These are phyloP conservation scores for Candida tunisiensis DNA, from an alignment of 1,139 yeast species.

Conservation along the genomic window DNA sequence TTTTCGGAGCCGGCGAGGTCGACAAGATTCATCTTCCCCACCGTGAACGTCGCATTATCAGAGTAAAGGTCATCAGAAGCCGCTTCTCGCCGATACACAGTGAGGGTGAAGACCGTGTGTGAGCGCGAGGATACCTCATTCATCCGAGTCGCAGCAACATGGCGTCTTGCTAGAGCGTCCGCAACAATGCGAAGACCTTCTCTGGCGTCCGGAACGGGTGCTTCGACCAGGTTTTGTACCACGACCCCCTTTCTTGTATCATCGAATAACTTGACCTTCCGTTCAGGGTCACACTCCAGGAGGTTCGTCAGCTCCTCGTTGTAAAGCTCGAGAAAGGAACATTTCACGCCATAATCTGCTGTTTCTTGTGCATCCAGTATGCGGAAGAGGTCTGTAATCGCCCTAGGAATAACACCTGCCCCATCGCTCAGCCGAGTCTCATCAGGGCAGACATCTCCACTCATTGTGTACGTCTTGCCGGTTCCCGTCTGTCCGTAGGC, in stretches of 20 bases:
- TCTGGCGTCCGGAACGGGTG: too few relatives aligned
- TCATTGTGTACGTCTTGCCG: constrained; percentile 79
- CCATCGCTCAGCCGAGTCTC: constrained; percentile 12
- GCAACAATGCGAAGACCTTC: constrained; percentile 27
- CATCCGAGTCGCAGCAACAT: constrained; percentile 45
- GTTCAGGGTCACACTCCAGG: constrained; percentile 18
- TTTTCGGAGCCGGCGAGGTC: constrained; percentile 88
- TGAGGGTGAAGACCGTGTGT: constrained; percentile 56
- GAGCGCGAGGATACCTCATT: constrained; percentile 38
- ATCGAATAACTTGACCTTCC: constrained; percentile 27
- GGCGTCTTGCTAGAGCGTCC: constrained; percentile 36
- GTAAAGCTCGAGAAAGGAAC: constrained; percentile 58
- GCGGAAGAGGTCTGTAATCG: constrained; percentile 33
- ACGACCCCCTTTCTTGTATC: constrained; percentile 22
- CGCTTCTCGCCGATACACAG: constrained; percentile 28
- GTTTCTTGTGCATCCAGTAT: constrained; percentile 20
- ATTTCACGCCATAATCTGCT: constrained; percentile 44
- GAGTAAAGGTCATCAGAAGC: constrained; percentile 20
- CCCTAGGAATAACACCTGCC: constrained; percentile 60
- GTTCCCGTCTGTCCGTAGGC: constrained; percentile 88
- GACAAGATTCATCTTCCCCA: constrained; percentile 58
- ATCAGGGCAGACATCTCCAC: constrained; percentile 34
- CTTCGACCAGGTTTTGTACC: too few relatives aligned
- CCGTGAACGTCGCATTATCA: too few relatives aligned
- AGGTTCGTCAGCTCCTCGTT: constrained; percentile 59